phyloP scores from a whole-genome alignment of 169 alveolate genomes.

The Cryptosporidium tyzzeri region DNA sequence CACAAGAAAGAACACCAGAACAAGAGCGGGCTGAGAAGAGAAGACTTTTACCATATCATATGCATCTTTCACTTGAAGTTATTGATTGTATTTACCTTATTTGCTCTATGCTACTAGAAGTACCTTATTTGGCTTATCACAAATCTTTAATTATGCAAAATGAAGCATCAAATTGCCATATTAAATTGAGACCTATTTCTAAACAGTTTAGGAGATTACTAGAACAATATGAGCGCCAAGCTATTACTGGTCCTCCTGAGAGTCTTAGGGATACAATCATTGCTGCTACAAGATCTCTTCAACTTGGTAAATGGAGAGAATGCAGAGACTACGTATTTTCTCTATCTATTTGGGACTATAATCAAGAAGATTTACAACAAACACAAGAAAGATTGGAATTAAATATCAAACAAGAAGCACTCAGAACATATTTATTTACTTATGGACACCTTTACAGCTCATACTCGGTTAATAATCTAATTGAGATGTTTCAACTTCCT shows the following conservation, averaged over 20 bases:
- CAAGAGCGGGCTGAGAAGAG: slow-evolving; percentile 96
- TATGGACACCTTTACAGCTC: slow-evolving; percentile 87
- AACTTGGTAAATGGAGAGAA: slow-evolving; percentile 94
- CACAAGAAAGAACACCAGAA: slow-evolving; percentile 92
- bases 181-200: slow-evolving; percentile 81
- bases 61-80: slow-evolving; percentile 96
- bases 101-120: slow-evolving; percentile 92
- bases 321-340: slow-evolving; percentile 88
- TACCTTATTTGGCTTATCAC: slow-evolving; percentile 90
- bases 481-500: slow-evolving; percentile 87
- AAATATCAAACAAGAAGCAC: slow-evolving; percentile 93
- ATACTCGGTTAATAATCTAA: slow-evolving; percentile 87
- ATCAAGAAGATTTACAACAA: slow-evolving; percentile 82
- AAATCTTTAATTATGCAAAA: slow-evolving; percentile 78
- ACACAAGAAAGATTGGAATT: slow-evolving; percentile 87
- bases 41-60: slow-evolving; percentile 95
- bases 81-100: slow-evolving; percentile 93
- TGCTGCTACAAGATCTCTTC: slow-evolving; percentile 92
- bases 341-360: slow-evolving; percentile 88
- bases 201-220: slow-evolving; percentile 92
- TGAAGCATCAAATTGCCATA: slow-evolving; percentile 76
- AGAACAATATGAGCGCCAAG: slow-evolving; percentile 92
- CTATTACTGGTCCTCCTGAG: slow-evolving; percentile 96
- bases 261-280: slow-evolving; percentile 92
- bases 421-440: slow-evolving; percentile 92